Evolutionary conservation across 129 eudicot species (phyloP).

Genomic region (Heracleum sosnowskyi): DNA sequence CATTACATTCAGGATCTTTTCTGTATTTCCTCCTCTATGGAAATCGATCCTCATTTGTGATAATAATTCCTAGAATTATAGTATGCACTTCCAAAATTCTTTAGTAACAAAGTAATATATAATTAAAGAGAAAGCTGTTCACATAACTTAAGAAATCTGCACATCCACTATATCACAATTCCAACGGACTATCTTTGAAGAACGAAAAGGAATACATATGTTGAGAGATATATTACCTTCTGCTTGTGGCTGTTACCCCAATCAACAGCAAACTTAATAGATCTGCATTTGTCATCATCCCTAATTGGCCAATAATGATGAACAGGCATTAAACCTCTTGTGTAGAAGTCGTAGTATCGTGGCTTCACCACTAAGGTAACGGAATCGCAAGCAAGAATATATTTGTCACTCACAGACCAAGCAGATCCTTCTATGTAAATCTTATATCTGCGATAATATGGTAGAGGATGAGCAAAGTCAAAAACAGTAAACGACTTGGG

Average conservation of each 20-base stretch:
- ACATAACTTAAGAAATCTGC: background rate
- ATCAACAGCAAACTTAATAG: slow-evolving; percentile 39
- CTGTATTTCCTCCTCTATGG: background rate
- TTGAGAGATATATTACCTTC: slow-evolving; percentile 19
- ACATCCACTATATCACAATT: background rate
- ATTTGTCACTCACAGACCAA: slow-evolving; percentile 48
- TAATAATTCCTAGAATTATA: background rate
- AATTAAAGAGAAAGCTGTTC: background rate
- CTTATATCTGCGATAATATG: slow-evolving; percentile 31
- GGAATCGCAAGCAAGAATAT: slow-evolving; percentile 47
- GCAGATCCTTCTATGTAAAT: slow-evolving; percentile 46
- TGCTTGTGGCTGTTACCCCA: slow-evolving; percentile 38
- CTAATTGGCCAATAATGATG: slow-evolving; percentile 44
- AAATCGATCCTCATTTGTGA: background rate
- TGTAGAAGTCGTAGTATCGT: slow-evolving; percentile 40
- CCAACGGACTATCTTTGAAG: background rate
- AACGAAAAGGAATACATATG: background rate
- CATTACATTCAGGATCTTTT: background rate
- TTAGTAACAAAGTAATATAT: background rate
- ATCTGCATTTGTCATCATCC: slow-evolving; percentile 34
- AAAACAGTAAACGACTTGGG: background rate
- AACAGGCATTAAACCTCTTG: slow-evolving; percentile 36
- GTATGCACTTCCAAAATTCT: background rate
- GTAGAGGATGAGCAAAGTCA: background rate
- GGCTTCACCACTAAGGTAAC: slow-evolving; percentile 33